Conservation (phyloP, 2,329 filamentous ascomycete species). For the Coniosporium tulheliwenetii region DNA sequence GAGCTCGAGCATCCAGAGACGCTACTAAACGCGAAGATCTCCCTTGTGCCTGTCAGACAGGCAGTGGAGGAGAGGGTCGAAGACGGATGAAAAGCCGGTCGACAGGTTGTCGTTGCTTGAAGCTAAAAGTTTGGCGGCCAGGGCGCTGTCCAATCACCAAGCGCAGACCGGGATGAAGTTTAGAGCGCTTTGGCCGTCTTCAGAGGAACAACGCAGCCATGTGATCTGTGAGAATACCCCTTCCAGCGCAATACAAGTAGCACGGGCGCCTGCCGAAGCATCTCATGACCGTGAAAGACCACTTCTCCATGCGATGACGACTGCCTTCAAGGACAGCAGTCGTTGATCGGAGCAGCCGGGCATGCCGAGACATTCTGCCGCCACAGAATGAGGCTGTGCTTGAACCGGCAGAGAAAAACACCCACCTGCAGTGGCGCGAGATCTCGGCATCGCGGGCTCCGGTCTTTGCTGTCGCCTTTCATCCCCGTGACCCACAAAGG, state of each 20-base stretch:
- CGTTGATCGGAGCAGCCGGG: too few species aligned
- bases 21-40: neutral
- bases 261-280: slow-evolving; percentile 1
- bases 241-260: neutral
- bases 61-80: neutral
- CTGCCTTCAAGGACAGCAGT: neutral
- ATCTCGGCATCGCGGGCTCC: too few species aligned
- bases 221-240: neutral
- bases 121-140: neutral
- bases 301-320: neutral
- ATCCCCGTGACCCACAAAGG: too few species aligned
- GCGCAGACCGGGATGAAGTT: neutral
- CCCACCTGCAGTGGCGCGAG: too few species aligned
- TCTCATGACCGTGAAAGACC: neutral
- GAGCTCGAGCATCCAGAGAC: neutral
- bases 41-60: neutral
- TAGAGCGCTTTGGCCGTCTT: neutral
- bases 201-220: neutral
- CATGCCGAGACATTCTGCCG: too few species aligned
- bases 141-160: neutral
- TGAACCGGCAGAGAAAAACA: too few species aligned
- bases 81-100: neutral
- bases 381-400: too few species aligned
- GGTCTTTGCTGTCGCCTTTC: too few species aligned
- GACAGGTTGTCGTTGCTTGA: neutral